A percentile compares a stretch with the other conserved stretches of the same genome.
Conservation (phyloP, 2,329 filamentous ascomycete genomes). For the Ceratocystis harringtonii region DNA sequence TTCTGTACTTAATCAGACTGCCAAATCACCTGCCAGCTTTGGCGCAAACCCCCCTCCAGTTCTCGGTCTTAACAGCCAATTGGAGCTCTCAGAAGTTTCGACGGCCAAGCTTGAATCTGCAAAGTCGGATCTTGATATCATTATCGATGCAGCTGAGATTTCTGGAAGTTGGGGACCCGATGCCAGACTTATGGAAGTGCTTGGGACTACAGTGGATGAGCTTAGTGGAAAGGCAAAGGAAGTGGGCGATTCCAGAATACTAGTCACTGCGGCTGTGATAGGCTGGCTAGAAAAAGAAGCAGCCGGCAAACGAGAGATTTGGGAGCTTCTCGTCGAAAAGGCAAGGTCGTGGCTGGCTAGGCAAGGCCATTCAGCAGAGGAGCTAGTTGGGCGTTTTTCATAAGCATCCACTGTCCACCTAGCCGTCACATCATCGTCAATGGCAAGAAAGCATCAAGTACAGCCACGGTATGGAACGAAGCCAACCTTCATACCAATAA, state of each 20-base stretch:
- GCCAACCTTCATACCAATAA: too few species aligned
- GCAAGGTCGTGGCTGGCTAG: slow-evolving; percentile 35
- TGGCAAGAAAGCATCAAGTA: not conserved
- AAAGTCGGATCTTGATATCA: not conserved
- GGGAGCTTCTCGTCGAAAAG: slow-evolving; percentile 51
- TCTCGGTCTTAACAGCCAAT: not conserved
- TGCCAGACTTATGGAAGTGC: slow-evolving; percentile 14
- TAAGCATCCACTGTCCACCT: not conserved
- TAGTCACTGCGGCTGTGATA: slow-evolving; percentile 30
- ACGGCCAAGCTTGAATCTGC: too few species aligned
- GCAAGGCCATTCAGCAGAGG: not conserved
- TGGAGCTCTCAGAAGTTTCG: not conserved
- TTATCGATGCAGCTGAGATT: not conserved
- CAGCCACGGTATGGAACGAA: not conserved
- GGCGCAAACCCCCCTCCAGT: not conserved
- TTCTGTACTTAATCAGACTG: too few species aligned
- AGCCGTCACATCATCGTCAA: not conserved
- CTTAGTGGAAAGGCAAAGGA: slow-evolving; percentile 7
- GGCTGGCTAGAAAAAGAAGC: slow-evolving; percentile 34
- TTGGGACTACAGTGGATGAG: not conserved
- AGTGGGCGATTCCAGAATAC: slow-evolving; percentile 6
- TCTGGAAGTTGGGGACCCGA: slow-evolving; percentile 19
- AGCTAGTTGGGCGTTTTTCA: not conserved
- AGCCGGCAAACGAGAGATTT: slow-evolving; percentile 35
- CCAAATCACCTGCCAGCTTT: not conserved